Percentiles rank a stretch among this genome's conserved stretches.
These are phyloP conservation scores for Candida broadrunensis DNA, from an alignment of 805 yeast species.

Conservation along the genomic window DNA sequence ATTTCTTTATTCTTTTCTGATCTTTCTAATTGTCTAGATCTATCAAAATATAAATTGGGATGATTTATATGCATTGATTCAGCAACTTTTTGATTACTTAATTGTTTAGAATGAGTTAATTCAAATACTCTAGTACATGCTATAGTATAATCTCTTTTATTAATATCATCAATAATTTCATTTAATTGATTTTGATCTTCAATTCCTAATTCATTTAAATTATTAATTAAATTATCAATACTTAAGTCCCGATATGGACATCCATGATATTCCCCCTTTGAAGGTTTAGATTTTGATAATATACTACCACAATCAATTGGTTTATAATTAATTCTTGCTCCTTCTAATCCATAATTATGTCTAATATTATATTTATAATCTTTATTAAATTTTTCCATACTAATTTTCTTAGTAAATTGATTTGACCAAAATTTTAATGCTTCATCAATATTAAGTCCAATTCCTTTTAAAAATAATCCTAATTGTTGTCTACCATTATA, in stretches of 20 bases:
- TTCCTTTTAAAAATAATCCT: conserved; percentile 80
- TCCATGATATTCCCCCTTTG: conserved; percentile 74
- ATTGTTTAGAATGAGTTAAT: conserved; percentile 50
- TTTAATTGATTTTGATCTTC: conserved; percentile 54
- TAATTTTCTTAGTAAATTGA: conserved; percentile 57
- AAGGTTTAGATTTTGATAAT: conserved; percentile 66
- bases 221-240: conserved; percentile 56
- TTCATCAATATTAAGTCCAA: conserved; percentile 85
- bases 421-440: conserved; percentile 81
- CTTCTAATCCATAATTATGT: conserved; percentile 90
- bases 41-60: conserved; percentile 85
- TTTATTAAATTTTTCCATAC: conserved; percentile 73
- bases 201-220: conserved; percentile 64
- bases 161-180: conserved; percentile 65
- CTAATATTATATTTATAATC: conserved; percentile 87
- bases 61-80: conserved; percentile 70
- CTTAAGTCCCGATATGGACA: conserved; percentile 85
- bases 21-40: conserved; percentile 58
- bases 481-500: conserved; percentile 85
- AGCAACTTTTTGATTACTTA: conserved; percentile 13
- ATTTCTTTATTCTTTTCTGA: conserved; percentile 2
- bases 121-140: conserved; percentile 93
- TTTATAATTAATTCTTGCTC: conserved; percentile 77
- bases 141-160: conserved; percentile 67
- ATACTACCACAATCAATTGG: conserved; percentile 86